phyloP scores from a whole-genome alignment of 345 rosid species.

The Arabidopsis suecica region DNA sequence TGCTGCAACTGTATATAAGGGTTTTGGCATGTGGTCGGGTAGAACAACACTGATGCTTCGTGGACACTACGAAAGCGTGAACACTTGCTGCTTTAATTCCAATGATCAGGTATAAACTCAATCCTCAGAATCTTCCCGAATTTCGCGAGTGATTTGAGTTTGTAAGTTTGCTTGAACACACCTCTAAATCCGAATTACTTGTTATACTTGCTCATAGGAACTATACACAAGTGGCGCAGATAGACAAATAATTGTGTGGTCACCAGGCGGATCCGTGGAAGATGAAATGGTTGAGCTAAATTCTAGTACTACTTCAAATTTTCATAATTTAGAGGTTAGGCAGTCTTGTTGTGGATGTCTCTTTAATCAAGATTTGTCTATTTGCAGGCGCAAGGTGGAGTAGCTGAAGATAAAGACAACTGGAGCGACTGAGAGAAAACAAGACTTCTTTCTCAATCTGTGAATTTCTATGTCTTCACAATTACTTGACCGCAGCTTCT shows the following conservation, averaged over 20 bases:
- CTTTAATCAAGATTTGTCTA: conserved; percentile 16
- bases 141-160: neutral
- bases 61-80: conserved; percentile 84
- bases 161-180: conserved; percentile 6
- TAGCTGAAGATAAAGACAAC: conserved; percentile 62
- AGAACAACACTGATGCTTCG: conserved; percentile 61
- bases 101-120: conserved; percentile 71
- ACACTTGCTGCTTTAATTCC: conserved; percentile 79
- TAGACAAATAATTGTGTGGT: conserved; percentile 91
- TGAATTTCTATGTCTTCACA: conserved; percentile 23
- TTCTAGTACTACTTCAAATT: neutral
- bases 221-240: conserved; percentile 84
- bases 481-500: conserved; percentile 90
- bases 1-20: conserved; percentile 52
- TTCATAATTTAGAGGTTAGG: neutral
- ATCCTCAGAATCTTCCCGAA: conserved; percentile 5
- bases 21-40: conserved; percentile 87
- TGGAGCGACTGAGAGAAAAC: conserved; percentile 62
- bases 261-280: conserved; percentile 56
- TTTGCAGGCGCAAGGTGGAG: conserved; percentile 52
- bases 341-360: conserved; percentile 12
- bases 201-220: conserved; percentile 55
- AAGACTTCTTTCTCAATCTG: conserved; percentile 5
- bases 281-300: conserved; percentile 46
- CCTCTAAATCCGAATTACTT: conserved; percentile 17